Base-by-base conservation (phyloP, 2,329 filamentous ascomycete species). In the Penicillium sp. region DNA sequence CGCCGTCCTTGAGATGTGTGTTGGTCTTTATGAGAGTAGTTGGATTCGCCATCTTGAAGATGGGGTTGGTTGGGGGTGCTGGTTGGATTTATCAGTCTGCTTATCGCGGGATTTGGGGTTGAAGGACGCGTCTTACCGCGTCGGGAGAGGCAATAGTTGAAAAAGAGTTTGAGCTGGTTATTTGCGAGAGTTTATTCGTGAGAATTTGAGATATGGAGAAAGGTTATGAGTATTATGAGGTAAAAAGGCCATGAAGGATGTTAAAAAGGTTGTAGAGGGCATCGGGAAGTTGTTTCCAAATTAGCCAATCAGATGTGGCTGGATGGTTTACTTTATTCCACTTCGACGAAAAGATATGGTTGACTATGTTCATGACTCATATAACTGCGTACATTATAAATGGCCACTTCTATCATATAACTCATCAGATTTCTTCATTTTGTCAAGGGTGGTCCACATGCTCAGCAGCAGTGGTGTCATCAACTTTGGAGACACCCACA, bases 281-380 rank as follows among this genome's bases (percentile, higher is more conserved):
- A 12, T 29, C 28, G 9, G 5, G 75, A 76, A 70, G 3, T 67
- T 66, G 58, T 47, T 53, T 18, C 45, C 35, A 49, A 62, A 56
- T 50, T 62, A 57, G 28, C 60, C 60, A 62, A 62, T 62, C 54
- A 62, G 48, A 44, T 18, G 42, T 8, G 20, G 20, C 7, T 9
- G 15, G 1, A 5, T 12, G 10, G 8, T 20, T 10, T 7, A 20
- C 15, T 20, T 8, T 20, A 20, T 18, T 20, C 15, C 18, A 37
- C 18, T 37, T 37, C 5, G 15, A 37, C 18, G 7, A 35, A 8
- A 37, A 20, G 18, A 37, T 9, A 12, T 37, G 6, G 4, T 20
- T 4, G 9, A 20, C 7, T 13, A 9, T 37, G 18, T 37, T 57
- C 18, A 2, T 49, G 23, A 46, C 40, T 46, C 46, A 42, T 42